phyloP scores from a whole-genome alignment of 129 eudicot genomes.

The Ambrosia artemisiifolia region DNA sequence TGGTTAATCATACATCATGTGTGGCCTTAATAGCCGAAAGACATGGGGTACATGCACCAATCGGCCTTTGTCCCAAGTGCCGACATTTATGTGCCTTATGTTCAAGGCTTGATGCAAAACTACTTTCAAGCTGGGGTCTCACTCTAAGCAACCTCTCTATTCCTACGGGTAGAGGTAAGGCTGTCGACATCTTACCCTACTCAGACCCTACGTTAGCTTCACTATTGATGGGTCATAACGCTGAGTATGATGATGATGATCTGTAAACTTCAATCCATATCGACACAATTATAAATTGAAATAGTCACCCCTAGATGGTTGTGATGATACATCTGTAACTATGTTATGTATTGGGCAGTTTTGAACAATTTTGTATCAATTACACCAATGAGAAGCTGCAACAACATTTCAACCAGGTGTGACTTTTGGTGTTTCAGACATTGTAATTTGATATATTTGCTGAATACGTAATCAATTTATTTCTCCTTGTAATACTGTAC shows the following conservation, averaged over 20 bases:
- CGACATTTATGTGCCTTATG: too few species aligned
- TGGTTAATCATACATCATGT: too few species aligned
- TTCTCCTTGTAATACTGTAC: constrained; percentile 28
- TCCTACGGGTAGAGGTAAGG: too few species aligned
- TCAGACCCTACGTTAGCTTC: too few species aligned
- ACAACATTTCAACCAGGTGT: constrained; percentile 96
- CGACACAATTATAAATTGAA: background rate
- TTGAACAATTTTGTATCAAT: constrained; percentile 97
- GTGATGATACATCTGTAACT: constrained; percentile 13
- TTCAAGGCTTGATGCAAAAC: too few species aligned
- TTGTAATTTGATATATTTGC: constrained; percentile 8
- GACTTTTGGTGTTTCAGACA: constrained; percentile 15
- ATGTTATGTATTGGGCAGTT: constrained; percentile 54
- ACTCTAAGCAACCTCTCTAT: too few species aligned
- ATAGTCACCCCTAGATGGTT: constrained; percentile 1
- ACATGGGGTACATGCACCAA: too few species aligned
- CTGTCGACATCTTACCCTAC: too few species aligned
- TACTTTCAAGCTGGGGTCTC: too few species aligned
- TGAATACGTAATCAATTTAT: constrained; percentile 1
- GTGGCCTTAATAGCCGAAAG: too few species aligned
- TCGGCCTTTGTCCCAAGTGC: too few species aligned
- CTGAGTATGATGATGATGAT: background rate
- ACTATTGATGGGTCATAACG: too few species aligned
- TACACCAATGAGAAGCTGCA: constrained; percentile 97
- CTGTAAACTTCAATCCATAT: background rate